Base-by-base conservation (phyloP, 257 asterid genomes). In the Ballota nigra region DNA sequence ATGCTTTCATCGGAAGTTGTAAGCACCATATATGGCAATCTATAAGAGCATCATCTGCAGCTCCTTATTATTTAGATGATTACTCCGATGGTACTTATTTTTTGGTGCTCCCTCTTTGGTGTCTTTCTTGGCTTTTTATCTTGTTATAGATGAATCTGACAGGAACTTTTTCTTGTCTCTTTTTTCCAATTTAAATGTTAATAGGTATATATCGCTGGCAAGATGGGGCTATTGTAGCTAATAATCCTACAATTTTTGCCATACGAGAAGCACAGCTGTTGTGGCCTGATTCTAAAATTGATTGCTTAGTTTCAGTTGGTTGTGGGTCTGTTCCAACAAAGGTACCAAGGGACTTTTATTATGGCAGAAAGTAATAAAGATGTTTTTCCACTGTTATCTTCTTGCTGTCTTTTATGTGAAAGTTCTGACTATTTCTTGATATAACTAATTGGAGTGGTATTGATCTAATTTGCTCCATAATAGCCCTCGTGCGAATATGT, bases 211-310 rank as follows among this genome's bases (percentile, higher is more conserved):
- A 81, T 80, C 98, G 98, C 77, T 95, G 97, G 97, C 99, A 92
- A 87, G 99, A 95, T 86, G 99, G 99, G 77, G 99, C 99, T 68
- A 95, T 95, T 80, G 98, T 95, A 47, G 99, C 99, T 41, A 95
- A 95, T 66, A 95, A 95, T 82, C 99, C 99, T 69, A 92, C 99
- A 71, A 86, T 92, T 75, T 92, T 95, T 33, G 93, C 96, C 68
- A 79, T 95, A 72, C 92, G 96, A 74, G 99, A 95, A 85, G 99
- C 99, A 16, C 99, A 95, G 55, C 84, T 89, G 60, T 70, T 95
- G 76, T 95, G 99, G 99, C 98, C 99, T 62, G 99, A 95, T 82
- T 88, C 97, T 38, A 87, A 82, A 75, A 81, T 95, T 79, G 98
- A 95, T 80, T 92, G 98, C 84, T 83, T 95, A 79, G 98, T 95